These are phyloP conservation scores for Arthrobotrys sinensis DNA, from an alignment of 2,329 filamentous ascomycete genomes.

Conservation along the genomic window DNA sequence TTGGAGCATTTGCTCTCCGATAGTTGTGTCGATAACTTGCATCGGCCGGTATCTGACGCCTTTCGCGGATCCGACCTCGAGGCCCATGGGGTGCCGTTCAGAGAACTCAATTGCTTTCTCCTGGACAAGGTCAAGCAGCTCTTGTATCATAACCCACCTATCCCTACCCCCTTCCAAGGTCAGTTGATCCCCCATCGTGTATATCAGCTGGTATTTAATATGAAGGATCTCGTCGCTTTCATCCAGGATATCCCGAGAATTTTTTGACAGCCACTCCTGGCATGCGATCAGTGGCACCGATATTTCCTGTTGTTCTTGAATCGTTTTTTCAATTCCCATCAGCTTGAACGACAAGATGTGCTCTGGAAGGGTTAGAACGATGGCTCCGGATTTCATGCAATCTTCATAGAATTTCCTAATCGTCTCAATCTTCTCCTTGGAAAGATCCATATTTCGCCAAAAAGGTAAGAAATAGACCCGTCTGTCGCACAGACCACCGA, in stretches of 20 bases:
- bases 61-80: constrained; percentile 40
- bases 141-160: constrained; percentile 74
- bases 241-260: constrained; percentile 74
- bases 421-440: background rate
- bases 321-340: constrained; percentile 72
- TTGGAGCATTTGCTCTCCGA: constrained; percentile 66
- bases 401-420: constrained; percentile 68
- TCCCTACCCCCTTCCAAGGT: constrained; percentile 72
- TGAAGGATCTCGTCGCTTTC: constrained; percentile 78
- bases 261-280: background rate
- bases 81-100: background rate
- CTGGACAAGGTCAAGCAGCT: constrained; percentile 68
- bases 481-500: constrained; percentile 73
- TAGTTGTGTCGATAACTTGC: constrained; percentile 63
- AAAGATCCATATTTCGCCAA: constrained; percentile 70
- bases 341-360: constrained; percentile 77
- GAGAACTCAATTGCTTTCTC: constrained; percentile 7
- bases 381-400: constrained; percentile 71
- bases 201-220: constrained; percentile 75
- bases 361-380: constrained; percentile 76
- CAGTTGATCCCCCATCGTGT: constrained; percentile 73
- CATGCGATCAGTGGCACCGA: too few relatives aligned
- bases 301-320: too few relatives aligned
- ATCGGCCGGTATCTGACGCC: constrained; percentile 1
- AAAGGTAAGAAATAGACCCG: constrained; percentile 75